Base-by-base conservation (phyloP, 164 flowering plant species). In the Chimonanthus praecox region DNA sequence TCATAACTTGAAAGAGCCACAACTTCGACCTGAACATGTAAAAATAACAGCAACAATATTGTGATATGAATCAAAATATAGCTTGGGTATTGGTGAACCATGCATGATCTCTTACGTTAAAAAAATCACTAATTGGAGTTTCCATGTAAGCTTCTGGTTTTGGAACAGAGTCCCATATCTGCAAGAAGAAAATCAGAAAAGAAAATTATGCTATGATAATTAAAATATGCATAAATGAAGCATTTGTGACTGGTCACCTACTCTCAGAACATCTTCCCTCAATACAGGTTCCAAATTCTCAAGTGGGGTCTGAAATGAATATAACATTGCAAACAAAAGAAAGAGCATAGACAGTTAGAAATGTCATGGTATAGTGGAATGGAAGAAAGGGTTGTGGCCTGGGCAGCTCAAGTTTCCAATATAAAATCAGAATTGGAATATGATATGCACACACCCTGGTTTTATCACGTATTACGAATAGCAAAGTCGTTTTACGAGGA, bases 121-220 rank as follows among this genome's bases (percentile, higher is more conserved):
- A 96, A 87, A 96, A 96, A 80, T 94, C 99, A 80, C 97, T 90
- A 16, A 96, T 79, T 15, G 92, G 99, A 64, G 98, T 96, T 58
- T 89, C 88, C 80, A 88, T 88, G 80, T 89, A 98, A 71, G 92
- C 94, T 78, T 88, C 75, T 74, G 98, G 98, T 75, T 90, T 94
- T 33, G 92, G 92, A 84, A 96, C 97, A 72, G 88, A 79, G 81
- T 93, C 95, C 99, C 99, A 96, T 81, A 96, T 96, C 99, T 96
- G 86, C 76, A 74, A 9, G 73, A 49, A 70, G 45, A 74, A 61
- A 70, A 61, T 50, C 2, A 75, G 65, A 33, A 69, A 62, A 76
- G 18, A 5, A 70, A 61, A 74, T 10, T 10, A 49, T n/a, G 21
- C 58, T 8, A 60, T 47, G 16, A 45, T n/a, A 8, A 67, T 20